Evolutionary conservation across 495 filamentous ascomycete genomes (phyloP).

Genomic region (Talaromyces adpressus): DNA sequence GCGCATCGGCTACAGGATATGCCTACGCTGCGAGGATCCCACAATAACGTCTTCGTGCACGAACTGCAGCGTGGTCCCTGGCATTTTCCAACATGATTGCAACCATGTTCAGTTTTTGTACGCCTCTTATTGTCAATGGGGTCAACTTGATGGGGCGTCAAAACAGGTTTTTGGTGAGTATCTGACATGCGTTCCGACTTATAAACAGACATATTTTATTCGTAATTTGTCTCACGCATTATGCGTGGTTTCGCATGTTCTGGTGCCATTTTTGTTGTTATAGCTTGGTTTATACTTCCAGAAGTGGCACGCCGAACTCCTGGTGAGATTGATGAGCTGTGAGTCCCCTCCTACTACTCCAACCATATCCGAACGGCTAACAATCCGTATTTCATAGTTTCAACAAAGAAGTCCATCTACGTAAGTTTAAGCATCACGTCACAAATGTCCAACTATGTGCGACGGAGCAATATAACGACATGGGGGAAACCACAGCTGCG

Average conservation of each 20-base stretch:
- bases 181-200: not conserved
- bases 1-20: constrained; percentile 34
- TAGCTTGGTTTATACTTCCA: constrained; percentile 34
- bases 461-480: constrained; percentile 6
- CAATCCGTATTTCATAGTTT: constrained; percentile 15
- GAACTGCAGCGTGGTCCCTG: constrained; percentile 30
- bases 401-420: constrained; percentile 24
- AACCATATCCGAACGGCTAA: not conserved
- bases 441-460: constrained; percentile 23
- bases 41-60: constrained; percentile 31
- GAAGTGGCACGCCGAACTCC: constrained; percentile 29
- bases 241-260: constrained; percentile 24
- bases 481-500: no score
- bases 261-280: constrained; percentile 20
- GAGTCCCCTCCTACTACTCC: constrained; percentile 6
- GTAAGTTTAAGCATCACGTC: constrained; percentile 26
- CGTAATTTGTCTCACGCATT: not conserved
- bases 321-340: constrained; percentile 34
- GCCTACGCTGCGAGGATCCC: constrained; percentile 35
- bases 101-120: constrained; percentile 39
- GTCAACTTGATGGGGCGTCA: constrained; percentile 27
- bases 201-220: not conserved
- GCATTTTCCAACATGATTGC: constrained; percentile 29
- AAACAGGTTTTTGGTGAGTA: constrained; percentile 35
- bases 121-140: constrained; percentile 35